Conservation (phyloP, 768 basidiomycete genomes). For the Mycena albidolilacea region DNA sequence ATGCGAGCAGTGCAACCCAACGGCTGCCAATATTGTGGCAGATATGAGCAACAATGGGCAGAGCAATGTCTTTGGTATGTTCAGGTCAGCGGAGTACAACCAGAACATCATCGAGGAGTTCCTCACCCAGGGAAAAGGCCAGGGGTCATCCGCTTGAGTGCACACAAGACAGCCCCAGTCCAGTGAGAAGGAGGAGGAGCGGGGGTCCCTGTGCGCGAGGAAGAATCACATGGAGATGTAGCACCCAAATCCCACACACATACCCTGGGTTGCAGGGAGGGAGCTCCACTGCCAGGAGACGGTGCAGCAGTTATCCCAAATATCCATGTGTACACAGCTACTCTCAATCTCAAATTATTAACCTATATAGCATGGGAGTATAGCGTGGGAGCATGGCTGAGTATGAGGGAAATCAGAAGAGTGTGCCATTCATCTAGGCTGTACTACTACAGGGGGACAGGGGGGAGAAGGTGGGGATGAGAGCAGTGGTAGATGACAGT, state of each 20-base stretch:
- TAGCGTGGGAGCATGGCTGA: slow-evolving; percentile 23
- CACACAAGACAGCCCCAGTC: slow-evolving; percentile 11
- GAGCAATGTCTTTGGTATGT: neutral
- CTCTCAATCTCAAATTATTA: slow-evolving; percentile 24
- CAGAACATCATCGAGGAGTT: slow-evolving; percentile 15
- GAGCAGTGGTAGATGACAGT: slow-evolving; percentile 35
- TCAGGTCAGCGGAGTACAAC: slow-evolving; percentile 27
- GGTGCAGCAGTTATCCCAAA: slow-evolving; percentile 21
- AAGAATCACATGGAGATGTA: slow-evolving; percentile 29
- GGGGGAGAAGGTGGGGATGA: slow-evolving; percentile 4
- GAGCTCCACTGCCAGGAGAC: slow-evolving; percentile 12
- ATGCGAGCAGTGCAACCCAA: neutral
- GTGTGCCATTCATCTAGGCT: slow-evolving; percentile 28
- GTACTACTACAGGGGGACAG: slow-evolving; percentile 1
- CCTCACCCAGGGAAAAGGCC: slow-evolving; percentile 32
- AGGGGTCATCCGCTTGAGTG: slow-evolving; percentile 31
- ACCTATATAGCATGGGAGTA: slow-evolving; percentile 34
- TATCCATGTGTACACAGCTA: slow-evolving; percentile 5
- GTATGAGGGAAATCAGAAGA: neutral
- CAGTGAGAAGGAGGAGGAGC: neutral
- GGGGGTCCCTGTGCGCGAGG: slow-evolving; percentile 31
- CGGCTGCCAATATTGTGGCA: slow-evolving; percentile 3
- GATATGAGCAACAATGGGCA: neutral
- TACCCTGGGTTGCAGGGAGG: slow-evolving; percentile 24
- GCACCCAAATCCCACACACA: slow-evolving; percentile 15